Percentiles rank a stretch among this genome's conserved stretches.
Evolutionary conservation across 2,329 filamentous ascomycete species (phyloP).

Genomic region (Paecilomyces formosus): DNA sequence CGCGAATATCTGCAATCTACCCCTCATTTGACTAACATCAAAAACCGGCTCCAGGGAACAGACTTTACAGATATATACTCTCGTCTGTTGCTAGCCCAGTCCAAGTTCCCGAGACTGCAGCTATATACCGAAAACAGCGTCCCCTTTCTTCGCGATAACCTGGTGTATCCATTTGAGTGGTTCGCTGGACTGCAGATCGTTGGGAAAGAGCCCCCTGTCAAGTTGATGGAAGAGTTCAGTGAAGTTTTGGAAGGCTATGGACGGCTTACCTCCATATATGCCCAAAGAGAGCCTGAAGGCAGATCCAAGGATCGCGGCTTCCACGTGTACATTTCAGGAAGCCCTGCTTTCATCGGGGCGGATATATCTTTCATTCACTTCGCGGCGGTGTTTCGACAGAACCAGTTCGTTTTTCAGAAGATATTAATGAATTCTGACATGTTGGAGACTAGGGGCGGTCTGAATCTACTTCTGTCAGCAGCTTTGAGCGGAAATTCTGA

Average conservation of each 20-base stretch:
- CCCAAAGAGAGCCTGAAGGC: background rate
- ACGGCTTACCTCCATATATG: background rate
- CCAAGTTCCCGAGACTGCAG: background rate
- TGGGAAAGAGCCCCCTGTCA: background rate
- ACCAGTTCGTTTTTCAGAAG: background rate
- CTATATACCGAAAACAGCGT: background rate
- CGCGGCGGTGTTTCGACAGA: background rate
- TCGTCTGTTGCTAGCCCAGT: background rate
- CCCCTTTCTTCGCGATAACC: background rate
- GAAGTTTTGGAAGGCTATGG: background rate
- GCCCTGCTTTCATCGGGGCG: fast-evolving
- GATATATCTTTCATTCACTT: background rate
- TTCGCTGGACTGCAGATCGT: background rate
- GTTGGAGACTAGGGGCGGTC: background rate
- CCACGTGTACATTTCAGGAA: background rate
- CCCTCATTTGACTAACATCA: background rate
- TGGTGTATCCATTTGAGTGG: background rate
- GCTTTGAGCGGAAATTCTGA: background rate
- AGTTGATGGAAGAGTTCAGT: background rate
- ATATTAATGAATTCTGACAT: background rate
- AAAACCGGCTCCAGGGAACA: background rate
- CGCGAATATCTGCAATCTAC: background rate
- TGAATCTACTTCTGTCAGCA: background rate
- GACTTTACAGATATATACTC: background rate
- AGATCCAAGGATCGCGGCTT: background rate